phyloP scores from a whole-genome alignment of 1,284 basidiomycete species.

The Naganishia sp. region DNA sequence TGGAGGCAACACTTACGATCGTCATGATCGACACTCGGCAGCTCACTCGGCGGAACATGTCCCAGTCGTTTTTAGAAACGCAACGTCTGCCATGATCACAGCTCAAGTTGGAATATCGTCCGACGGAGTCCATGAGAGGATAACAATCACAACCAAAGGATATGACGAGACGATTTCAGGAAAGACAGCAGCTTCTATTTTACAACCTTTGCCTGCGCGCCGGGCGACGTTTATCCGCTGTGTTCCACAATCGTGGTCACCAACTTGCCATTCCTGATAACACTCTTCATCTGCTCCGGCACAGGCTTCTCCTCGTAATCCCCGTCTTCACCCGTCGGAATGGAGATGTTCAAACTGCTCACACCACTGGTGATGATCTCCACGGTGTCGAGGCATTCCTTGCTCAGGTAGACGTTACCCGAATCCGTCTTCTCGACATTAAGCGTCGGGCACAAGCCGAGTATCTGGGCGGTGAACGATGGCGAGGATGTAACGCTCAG shows the following conservation, averaged over 20 bases:
- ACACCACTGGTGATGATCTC: slow-evolving; percentile 97
- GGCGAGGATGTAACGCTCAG: slow-evolving; percentile 86
- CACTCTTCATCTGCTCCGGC: slow-evolving; percentile 93
- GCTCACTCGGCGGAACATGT: too few relatives aligned
- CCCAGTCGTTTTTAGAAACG: too few relatives aligned
- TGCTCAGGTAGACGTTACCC: slow-evolving; percentile 91
- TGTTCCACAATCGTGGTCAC: slow-evolving; percentile 89
- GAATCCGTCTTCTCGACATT: slow-evolving; percentile 93
- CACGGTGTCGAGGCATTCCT: slow-evolving; percentile 66
- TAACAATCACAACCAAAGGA: too few relatives aligned
- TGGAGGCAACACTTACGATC: slow-evolving; percentile 1
- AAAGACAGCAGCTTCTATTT: not conserved
- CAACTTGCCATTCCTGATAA: slow-evolving; percentile 78
- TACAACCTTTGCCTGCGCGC: slow-evolving; percentile 11
- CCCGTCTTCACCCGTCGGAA: slow-evolving; percentile 85
- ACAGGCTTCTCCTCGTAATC: slow-evolving; percentile 87
- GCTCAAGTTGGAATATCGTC: too few relatives aligned
- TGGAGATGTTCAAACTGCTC: slow-evolving; percentile 86
- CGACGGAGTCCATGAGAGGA: too few relatives aligned
- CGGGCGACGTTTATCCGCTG: slow-evolving; percentile 59
- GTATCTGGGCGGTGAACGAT: slow-evolving; percentile 90
- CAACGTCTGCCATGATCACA: too few relatives aligned
- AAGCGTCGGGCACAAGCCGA: slow-evolving; percentile 84
- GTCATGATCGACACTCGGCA: not conserved
- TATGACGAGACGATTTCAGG: not conserved